Base-by-base conservation (phyloP, 176 grass and related monocot genomes). In the Pontederia crassipes region DNA sequence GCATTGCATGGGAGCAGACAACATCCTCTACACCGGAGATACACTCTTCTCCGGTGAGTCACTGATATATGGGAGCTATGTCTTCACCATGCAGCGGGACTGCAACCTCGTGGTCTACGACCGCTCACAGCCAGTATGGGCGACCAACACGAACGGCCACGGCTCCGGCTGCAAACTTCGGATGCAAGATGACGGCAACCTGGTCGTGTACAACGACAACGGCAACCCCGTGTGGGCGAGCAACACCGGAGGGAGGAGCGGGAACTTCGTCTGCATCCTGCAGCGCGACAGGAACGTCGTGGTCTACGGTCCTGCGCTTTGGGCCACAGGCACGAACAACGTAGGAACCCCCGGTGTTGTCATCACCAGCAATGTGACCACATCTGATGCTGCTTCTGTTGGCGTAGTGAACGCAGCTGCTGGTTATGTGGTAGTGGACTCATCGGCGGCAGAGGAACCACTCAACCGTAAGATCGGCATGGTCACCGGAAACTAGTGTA, bases 41-140 rank as follows among this genome's bases (percentile, higher is more conserved):
- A 45, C 11, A 12, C 70, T 80, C 13, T 45, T 6, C 16, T n/a
- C 9, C 0, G 77, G 64, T 11, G 55, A 80, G 11, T 28, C 54
- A 0, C 77, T 80, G 12, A 50, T 17, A 0, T 32, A 61, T 4
- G 49, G 57, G 14, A 49, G 8, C 10, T 80, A 58, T 49, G 5
- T 6, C 13, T 32, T 74, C 12, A 58, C 55, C 4, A 70, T 80
- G 71, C 78, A 70, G 46, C 32, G 20, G 2, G 78, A 80, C 63
- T 80, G 71, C 78, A 80, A 80, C 49, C 45, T 75, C 15, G 71
- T 80, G 1, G 28, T 80, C 8, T 74, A 80, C 14, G 78, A 75
- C 16, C 10, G 40, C 3, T 49, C 64, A 2, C 1, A 17, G 2
- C 16, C 70, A 8, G 3, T 74, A 0, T 80, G 78, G 71, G 48